Base-by-base conservation (phyloP, 441 rosid genomes). In the Macaranga tanarius region DNA sequence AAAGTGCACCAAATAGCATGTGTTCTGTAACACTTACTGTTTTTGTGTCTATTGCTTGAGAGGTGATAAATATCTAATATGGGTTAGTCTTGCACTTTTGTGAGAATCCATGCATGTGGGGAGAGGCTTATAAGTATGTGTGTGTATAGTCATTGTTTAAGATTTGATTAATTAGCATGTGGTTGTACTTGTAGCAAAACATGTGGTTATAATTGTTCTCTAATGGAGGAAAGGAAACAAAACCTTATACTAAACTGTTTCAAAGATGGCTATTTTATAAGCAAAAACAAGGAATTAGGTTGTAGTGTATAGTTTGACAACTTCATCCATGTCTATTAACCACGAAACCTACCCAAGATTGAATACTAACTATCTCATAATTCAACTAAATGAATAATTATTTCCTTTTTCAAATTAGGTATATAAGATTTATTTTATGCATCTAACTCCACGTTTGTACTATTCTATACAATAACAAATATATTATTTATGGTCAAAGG, bases 261-360 rank as follows among this genome's bases (percentile, higher is more conserved):
- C 71, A 28, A 55, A 65, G 44, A 26, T 58, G 47, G 65, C 71
- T 66, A 66, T 56, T 66, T 48, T 45, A 10, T 31, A 16, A 44
- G 65, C 64, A 65, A 31, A 58, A 25, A 31, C 13, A 9, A 55
- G 65, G 55, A 64, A 20, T 56, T 65, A 40, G 68, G 52, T 63
- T 38, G 38, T n/a, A 26, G 25, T 25, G 31, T 38, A 1, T 10
- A 23, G 5, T 25, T 38, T 62, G 48, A 19, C 23, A 17, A 10
- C 13, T 28, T 25, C 16, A 34, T 34, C 7, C 11, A 1, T 42
- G 10, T 8, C 12, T 42, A 42, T 10, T 8, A 42, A 7, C 47
- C 7, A 10, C 12, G 8, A 42, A 42, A 10, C 4, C 1, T 62
- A n/a, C n/a, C n/a, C n/a, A n/a, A 7, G 38, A 34, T 34, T 34